A percentile compares a stretch with the other conserved stretches of the same genome.
phyloP scores from a whole-genome alignment of 2,329 filamentous ascomycete genomes.

The Penicillium sp. region DNA sequence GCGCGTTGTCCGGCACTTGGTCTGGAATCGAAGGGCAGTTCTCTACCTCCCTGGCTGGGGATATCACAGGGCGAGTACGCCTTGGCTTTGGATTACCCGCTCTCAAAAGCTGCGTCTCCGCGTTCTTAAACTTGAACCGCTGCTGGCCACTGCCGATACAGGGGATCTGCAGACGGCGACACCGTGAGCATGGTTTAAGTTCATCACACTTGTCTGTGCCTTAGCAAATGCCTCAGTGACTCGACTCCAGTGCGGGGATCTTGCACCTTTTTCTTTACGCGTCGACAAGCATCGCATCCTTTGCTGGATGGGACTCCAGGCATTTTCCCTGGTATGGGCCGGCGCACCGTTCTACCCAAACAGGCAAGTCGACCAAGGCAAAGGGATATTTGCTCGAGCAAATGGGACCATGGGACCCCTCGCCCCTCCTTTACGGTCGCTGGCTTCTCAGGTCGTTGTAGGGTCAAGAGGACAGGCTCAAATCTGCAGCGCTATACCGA shows the following conservation, averaged over 20 bases:
- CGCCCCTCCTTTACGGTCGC: neutral
- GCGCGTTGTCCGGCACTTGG: conserved; percentile 10
- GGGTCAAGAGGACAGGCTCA: neutral
- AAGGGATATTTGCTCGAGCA: neutral
- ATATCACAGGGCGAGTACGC: neutral
- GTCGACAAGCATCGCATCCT: conserved; percentile 25
- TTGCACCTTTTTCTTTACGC: conserved; percentile 27
- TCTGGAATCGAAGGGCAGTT: neutral
- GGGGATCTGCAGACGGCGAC: conserved; percentile 21
- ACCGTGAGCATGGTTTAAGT: conserved; percentile 28
- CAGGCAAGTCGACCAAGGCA: neutral
- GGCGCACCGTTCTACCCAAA: conserved; percentile 7
- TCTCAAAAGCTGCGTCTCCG: neutral
- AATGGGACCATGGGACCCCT: neutral
- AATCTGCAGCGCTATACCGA: neutral
- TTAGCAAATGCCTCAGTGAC: neutral
- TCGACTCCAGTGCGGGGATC: no score
- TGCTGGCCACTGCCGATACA: conserved; percentile 28
- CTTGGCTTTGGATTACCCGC: neutral
- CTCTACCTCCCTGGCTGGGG: neutral
- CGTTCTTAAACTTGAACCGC: conserved; percentile 28
- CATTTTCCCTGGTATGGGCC: conserved; percentile 8
- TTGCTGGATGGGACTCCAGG: conserved; percentile 29
- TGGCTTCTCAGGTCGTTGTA: neutral
- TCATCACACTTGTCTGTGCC: conserved; percentile 27